phyloP scores from a whole-genome alignment of 768 basidiomycete species.

The Lactifluus piperatus region DNA sequence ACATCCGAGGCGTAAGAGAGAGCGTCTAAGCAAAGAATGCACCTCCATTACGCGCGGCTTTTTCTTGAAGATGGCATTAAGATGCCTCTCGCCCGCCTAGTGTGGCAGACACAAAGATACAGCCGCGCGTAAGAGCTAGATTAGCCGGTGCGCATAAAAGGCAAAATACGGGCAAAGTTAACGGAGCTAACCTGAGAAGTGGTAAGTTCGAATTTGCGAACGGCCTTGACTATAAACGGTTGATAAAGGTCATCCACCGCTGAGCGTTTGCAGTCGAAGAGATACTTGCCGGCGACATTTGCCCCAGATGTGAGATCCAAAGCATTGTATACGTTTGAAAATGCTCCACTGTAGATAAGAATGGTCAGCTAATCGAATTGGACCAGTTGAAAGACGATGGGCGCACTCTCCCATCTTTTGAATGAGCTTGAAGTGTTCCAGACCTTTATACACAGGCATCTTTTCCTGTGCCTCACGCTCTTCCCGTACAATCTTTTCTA shows the following conservation, averaged over 20 bases:
- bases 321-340: constrained; percentile 98
- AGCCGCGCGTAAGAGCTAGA: constrained; percentile 22
- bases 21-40: constrained; percentile 28
- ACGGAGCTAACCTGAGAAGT: constrained; percentile 72
- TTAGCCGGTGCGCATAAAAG: constrained; percentile 21
- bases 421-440: constrained; percentile 67
- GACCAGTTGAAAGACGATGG: constrained; percentile 2
- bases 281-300: constrained; percentile 69
- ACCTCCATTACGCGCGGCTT: constrained; percentile 98
- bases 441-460: constrained; percentile 81
- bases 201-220: constrained; percentile 88
- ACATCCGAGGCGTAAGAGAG: constrained; percentile 15
- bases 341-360: constrained; percentile 63
- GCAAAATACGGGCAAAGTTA: constrained; percentile 25
- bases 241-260: constrained; percentile 14
- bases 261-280: constrained; percentile 14
- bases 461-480: constrained; percentile 63
- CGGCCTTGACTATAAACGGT: constrained; percentile 67
- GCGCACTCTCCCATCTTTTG: constrained; percentile 94
- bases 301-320: constrained; percentile 63
- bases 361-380: constrained; percentile 15
- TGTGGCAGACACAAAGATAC: constrained; percentile 18
- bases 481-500: constrained; percentile 66
- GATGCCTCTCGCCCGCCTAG: constrained; percentile 86
- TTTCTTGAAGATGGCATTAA: constrained; percentile 92